These are phyloP conservation scores for Malus sylvestris DNA, from an alignment of 306 rosid species.

Conservation along the genomic window DNA sequence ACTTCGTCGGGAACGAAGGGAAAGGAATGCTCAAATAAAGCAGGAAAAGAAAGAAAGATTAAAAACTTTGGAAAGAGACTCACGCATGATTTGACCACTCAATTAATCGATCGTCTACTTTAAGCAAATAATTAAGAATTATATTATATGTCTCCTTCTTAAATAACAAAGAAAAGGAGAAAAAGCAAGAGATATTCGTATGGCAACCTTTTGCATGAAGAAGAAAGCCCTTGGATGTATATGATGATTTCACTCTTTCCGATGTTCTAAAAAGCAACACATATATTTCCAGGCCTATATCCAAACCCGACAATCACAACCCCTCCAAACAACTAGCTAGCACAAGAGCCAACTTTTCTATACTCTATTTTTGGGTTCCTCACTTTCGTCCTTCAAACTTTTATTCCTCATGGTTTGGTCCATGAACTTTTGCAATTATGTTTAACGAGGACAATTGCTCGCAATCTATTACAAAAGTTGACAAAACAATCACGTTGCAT, in stretches of 20 bases:
- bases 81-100: conserved; percentile 56
- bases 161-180: neutral
- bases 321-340: conserved; percentile 25
- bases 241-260: conserved; percentile 20
- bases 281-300: conserved; percentile 3
- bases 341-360: conserved; percentile 43
- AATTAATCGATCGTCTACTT: conserved; percentile 24
- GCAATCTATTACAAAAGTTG: neutral
- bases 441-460: neutral
- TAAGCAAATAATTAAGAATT: conserved; percentile 15
- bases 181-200: neutral
- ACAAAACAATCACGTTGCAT: no score
- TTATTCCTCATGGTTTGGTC: neutral
- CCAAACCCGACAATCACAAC: conserved; percentile 33
- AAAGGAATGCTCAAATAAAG: neutral
- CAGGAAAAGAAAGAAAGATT: neutral
- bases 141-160: neutral
- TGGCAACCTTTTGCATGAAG: conserved; percentile 18
- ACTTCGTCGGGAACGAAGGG: neutral
- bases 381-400: neutral
- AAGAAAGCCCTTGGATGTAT: conserved; percentile 18
- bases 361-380: neutral
- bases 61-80: neutral
- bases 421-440: neutral
- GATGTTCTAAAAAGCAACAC: conserved; percentile 11